Conservation (phyloP, 129 eudicot species). For the Solidago caesia region DNA sequence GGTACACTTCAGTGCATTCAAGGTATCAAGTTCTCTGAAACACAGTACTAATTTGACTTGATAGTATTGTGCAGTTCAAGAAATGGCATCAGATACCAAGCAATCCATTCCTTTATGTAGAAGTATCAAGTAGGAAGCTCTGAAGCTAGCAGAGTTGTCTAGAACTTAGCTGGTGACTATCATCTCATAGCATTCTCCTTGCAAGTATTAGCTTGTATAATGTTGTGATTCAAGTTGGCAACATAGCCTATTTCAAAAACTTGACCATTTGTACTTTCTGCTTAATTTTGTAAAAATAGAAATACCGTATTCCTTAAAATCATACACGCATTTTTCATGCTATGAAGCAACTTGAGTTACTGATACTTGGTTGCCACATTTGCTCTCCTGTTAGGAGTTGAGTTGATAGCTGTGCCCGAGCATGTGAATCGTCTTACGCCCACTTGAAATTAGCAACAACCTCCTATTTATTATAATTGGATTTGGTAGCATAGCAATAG, state of each 20-base stretch:
- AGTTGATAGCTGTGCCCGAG: background rate
- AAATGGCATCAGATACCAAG: background rate
- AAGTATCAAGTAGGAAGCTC: conserved; percentile 14
- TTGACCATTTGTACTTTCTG: background rate
- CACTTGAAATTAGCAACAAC: background rate
- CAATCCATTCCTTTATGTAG: conserved; percentile 15
- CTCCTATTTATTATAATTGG: background rate
- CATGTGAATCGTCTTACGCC: background rate
- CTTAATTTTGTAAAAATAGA: background rate
- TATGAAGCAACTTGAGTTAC: background rate
- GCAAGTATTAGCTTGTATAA: conserved; percentile 25
- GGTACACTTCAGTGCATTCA: conserved; percentile 20
- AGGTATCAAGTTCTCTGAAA: background rate
- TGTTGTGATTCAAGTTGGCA: conserved; percentile 7
- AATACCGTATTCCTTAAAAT: background rate
- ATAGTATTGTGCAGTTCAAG: conserved; percentile 8
- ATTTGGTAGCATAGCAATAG: too few species aligned
- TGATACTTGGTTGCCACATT: background rate
- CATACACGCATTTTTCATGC: background rate
- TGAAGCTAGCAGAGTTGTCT: background rate
- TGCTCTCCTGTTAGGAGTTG: background rate
- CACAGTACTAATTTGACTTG: background rate
- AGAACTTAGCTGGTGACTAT: background rate
- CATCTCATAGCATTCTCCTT: conserved; percentile 6
- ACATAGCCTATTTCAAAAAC: background rate